Evolutionary conservation across 352 stramenopile genomes (phyloP), one percentile per base, ranked within the genome.

Genomic region (Phytophthora pini): DNA sequence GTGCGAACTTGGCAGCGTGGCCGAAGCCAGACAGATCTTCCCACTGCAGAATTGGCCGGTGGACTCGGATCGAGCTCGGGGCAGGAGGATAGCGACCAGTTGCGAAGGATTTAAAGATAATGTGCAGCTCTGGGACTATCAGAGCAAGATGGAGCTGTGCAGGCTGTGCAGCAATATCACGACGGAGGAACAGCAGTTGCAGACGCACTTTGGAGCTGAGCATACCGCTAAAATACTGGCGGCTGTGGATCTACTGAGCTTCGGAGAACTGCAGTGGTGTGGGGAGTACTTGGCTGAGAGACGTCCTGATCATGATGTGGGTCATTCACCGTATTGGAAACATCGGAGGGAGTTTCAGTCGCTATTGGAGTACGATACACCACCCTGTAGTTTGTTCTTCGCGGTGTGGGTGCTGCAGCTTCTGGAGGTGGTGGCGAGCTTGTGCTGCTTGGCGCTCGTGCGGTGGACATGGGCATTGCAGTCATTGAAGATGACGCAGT

Each of bases 101-200:
- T 83, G 77, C 39, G 72, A 86, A 36, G 62, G 74, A 7, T 83
- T 82, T 50, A 59, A 80, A 27, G 61, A 75, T 39, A 60, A 61
- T 24, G 74, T 84, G 53, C 74, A 71, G 12, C 72, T 74, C 47
- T 83, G 74, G 77, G 77, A 56, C 9, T 86, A 83, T 38, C 77
- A 79, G 27, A 63, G 49, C 65, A 86, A 83, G 57, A 86, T 86
- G 74, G 44, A 81, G 62, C 52, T 86, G 34, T 86, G 77, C 50
- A 64, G 65, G 26, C 50, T 83, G 2, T 86, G 77, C 46, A 22
- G 59, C 3, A 75, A 67, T 51, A 72, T 82, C 27, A 77, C 61
- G 2, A 31, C 9, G n/a, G 65, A 80, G 22, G 68, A 79, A 40
- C 38, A 61, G 26, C 49, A 59, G 31, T 50, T 75, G 32, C 58